phyloP scores from a whole-genome alignment of 1,284 basidiomycete genomes.

The Vanrija sp. region DNA sequence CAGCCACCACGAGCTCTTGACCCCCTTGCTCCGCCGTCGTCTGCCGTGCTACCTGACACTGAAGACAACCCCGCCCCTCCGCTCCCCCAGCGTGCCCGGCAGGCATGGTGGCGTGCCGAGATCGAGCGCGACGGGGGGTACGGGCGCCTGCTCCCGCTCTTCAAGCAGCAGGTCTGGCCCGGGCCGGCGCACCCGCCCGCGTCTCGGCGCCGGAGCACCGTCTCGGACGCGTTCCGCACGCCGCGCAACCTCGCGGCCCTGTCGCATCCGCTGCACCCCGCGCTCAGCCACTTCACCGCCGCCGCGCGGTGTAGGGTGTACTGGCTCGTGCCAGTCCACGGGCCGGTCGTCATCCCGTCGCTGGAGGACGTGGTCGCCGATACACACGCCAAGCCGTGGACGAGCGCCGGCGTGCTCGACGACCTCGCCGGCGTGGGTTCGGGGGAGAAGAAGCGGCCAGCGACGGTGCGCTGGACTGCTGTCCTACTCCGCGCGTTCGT shows the following conservation, averaged over 20 bases:
- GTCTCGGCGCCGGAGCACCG: no score
- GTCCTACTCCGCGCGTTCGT: slow-evolving; percentile 20
- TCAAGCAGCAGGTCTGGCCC: background rate
- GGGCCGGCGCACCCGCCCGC: background rate
- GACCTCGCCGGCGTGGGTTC: background rate
- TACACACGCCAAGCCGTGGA: slow-evolving; percentile 3
- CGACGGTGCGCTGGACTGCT: slow-evolving; percentile 24
- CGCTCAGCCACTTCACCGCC: slow-evolving; percentile 18
- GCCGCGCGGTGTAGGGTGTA: slow-evolving; percentile 23
- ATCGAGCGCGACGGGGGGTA: slow-evolving; percentile 19
- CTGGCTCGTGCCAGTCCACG: slow-evolving; percentile 40
- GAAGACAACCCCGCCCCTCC: background rate
- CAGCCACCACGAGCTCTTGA: background rate
- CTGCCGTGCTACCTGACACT: background rate
- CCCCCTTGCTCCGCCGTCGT: background rate
- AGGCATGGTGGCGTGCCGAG: slow-evolving; percentile 23
- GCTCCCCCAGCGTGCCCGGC: background rate
- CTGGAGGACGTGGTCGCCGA: slow-evolving; percentile 10
- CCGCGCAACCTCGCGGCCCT: slow-evolving; percentile 7
- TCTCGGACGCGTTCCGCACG: slow-evolving; percentile 8
- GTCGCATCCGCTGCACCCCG: slow-evolving; percentile 33
- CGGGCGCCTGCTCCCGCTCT: slow-evolving; percentile 19
- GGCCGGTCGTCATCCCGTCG: slow-evolving; percentile 29
- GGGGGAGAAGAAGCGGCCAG: background rate
- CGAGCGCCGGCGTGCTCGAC: slow-evolving; percentile 4